phyloP scores from a whole-genome alignment of 331 rosid species.

The Pyracantha coccinea region DNA sequence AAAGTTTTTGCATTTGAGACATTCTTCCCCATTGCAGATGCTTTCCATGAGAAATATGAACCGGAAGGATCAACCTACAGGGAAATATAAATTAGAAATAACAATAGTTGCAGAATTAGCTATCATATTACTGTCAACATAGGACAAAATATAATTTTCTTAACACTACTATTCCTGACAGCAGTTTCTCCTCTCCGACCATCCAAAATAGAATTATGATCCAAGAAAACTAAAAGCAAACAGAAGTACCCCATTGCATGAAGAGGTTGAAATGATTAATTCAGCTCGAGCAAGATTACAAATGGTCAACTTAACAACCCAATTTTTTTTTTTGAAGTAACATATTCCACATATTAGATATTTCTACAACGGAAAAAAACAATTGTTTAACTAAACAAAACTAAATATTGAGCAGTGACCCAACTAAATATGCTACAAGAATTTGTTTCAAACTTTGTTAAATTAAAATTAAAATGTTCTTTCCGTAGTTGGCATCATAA shows the following conservation, averaged over 20 bases:
- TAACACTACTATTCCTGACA: not conserved
- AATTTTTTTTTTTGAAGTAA: not conserved
- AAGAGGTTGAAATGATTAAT: too few species aligned
- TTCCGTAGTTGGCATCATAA: not conserved
- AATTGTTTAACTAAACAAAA: not conserved
- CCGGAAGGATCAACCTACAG: slow-evolving; percentile 95
- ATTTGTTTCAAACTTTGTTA: not conserved
- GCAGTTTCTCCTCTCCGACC: not conserved
- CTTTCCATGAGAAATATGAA: slow-evolving; percentile 95
- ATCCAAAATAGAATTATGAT: not conserved
- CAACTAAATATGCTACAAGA: not conserved
- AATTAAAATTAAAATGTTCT: not conserved
- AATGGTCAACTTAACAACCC: not conserved
- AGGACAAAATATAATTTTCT: not conserved
- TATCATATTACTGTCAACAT: not conserved
- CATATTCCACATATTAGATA: not conserved
- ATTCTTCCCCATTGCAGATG: slow-evolving; percentile 98
- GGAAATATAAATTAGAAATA: not conserved
- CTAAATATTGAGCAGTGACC: not conserved
- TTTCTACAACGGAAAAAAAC: not conserved
- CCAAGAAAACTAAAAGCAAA: not conserved
- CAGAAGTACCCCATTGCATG: not conserved
- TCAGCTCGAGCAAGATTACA: too few species aligned
- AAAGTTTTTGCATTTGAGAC: slow-evolving; percentile 94
- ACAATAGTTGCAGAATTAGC: not conserved